Conservation (phyloP, 148 eudicot species). For the Camellia japonica region DNA sequence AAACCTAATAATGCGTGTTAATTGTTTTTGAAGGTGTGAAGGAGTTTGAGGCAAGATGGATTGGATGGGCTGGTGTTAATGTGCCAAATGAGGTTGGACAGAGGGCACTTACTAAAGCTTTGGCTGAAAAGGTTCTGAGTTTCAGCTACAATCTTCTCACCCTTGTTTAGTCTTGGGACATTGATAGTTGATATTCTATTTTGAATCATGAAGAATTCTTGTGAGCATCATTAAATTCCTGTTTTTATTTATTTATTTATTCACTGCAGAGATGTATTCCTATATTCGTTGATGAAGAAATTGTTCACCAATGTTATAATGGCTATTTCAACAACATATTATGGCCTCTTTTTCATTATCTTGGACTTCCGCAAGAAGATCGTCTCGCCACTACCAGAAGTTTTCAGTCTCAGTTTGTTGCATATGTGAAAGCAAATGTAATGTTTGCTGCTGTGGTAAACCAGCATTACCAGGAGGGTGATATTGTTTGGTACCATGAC, state of each 20-base stretch:
- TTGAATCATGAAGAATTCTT: too few species aligned
- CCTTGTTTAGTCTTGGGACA: too few species aligned
- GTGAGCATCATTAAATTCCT: too few species aligned
- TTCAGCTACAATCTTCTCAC: neutral
- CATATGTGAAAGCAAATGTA: constrained; percentile 79
- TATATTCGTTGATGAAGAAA: constrained; percentile 82
- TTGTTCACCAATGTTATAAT: constrained; percentile 86
- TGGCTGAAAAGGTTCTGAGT: constrained; percentile 70
- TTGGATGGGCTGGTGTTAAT: constrained; percentile 97
- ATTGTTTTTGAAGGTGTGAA: constrained; percentile 51
- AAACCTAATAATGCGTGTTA: too few species aligned
- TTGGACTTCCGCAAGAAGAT: constrained; percentile 95
- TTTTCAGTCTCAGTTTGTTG: constrained; percentile 87
- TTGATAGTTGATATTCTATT: too few species aligned
- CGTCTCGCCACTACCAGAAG: constrained; percentile 89
- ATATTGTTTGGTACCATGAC: constrained; percentile 95
- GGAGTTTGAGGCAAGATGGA: constrained; percentile 93
- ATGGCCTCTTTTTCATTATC: constrained; percentile 95
- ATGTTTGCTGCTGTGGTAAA: constrained; percentile 92
- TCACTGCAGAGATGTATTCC: constrained; percentile 78
- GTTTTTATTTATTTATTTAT: neutral
- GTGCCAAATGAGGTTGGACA: constrained; percentile 89
- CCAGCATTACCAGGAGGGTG: constrained; percentile 78
- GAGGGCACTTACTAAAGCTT: constrained; percentile 64
- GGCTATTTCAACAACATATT: constrained; percentile 90